Evolutionary conservation across 2,329 filamentous ascomycete genomes (phyloP).

Genomic region (Trichoderma sp.): DNA sequence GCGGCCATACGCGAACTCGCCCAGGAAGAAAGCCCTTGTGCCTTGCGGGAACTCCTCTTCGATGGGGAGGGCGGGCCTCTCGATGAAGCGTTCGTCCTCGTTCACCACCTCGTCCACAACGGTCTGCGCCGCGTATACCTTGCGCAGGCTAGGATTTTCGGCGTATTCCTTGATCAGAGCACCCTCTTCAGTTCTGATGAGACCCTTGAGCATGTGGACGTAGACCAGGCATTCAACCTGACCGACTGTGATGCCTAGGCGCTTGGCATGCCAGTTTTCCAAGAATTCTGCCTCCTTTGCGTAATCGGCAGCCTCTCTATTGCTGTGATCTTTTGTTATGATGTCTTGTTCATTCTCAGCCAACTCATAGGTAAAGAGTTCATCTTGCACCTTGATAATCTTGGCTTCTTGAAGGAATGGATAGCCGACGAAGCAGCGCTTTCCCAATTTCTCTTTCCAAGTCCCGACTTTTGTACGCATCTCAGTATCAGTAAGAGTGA

Average conservation of each 20-base stretch:
- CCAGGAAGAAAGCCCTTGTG: conserved; percentile 86
- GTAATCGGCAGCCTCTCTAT: conserved; percentile 77
- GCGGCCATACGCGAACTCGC: conserved; percentile 87
- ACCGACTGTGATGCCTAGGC: conserved; percentile 82
- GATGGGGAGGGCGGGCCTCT: conserved; percentile 81
- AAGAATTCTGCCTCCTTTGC: conserved; percentile 79
- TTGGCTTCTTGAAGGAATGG: conserved; percentile 94
- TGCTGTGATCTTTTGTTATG: conserved; percentile 66
- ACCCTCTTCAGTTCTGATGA: conserved; percentile 86
- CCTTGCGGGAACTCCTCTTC: conserved; percentile 86
- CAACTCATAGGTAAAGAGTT: conserved; percentile 83
- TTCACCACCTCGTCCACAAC: conserved; percentile 88
- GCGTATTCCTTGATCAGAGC: conserved; percentile 92
- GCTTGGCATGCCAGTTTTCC: conserved; percentile 84
- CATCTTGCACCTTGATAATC: conserved; percentile 83
- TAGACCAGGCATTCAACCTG: conserved; percentile 84
- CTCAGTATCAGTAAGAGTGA: conserved; percentile 77
- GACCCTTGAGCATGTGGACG: conserved; percentile 88
- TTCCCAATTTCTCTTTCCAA: conserved; percentile 76
- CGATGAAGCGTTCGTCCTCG: conserved; percentile 89
- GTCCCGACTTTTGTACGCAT: conserved; percentile 64
- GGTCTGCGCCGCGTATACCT: conserved; percentile 85
- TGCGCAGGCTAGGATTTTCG: conserved; percentile 78
- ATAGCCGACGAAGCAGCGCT: conserved; percentile 87
- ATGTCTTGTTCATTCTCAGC: conserved; percentile 63